Base-by-base conservation (phyloP, 306 rosid species). In the Glycine soja region DNA sequence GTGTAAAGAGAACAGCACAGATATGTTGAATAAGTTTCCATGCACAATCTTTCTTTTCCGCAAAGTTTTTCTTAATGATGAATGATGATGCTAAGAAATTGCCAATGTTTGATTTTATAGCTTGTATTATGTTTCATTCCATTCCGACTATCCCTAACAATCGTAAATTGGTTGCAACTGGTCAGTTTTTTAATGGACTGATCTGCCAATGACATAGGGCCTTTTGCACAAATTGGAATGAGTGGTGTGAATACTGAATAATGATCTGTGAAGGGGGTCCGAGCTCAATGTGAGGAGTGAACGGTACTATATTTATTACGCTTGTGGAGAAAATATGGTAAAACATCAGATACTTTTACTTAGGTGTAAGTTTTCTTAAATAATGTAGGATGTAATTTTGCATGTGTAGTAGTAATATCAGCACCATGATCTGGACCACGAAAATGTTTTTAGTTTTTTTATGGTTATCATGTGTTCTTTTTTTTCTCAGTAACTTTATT, bases 11-110 rank as follows among this genome's bases (percentile, higher is more conserved):
- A 32, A 42, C n/a, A 66, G 7, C 72, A 4, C 70, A 69, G 34
- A 78, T 3, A 47, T 69, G 38, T 15, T 65, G n/a, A 57, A 56
- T 43, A 69, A 56, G 43, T 42, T 53, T 68, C 46, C 59, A 24
- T 79, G 70, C 13, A 10, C 54, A 24, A 13, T 6, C 70, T 68
- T 24, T 24, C 30, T 24, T 43, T 57, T 14, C 62, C 7, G 18
- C 1, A 2, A n/a, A 18, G 24, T 19, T 63, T 47, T 15, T 18
- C 15, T 36, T 58, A 6, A 45, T 30, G 5, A 50, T 24, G 30
- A 24, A 24, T 24, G 30, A 34, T 47, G 42, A 62, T 48, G 52
- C 63, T 30, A 10, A 24, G 24, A 45, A 42, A 19, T 58, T 58
- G 15, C 79, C 24, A 4, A 5, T 19, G 53, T 43, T 75, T 7